Base-by-base conservation (phyloP, 2,329 filamentous ascomycete species). In the Massarina eburnea region DNA sequence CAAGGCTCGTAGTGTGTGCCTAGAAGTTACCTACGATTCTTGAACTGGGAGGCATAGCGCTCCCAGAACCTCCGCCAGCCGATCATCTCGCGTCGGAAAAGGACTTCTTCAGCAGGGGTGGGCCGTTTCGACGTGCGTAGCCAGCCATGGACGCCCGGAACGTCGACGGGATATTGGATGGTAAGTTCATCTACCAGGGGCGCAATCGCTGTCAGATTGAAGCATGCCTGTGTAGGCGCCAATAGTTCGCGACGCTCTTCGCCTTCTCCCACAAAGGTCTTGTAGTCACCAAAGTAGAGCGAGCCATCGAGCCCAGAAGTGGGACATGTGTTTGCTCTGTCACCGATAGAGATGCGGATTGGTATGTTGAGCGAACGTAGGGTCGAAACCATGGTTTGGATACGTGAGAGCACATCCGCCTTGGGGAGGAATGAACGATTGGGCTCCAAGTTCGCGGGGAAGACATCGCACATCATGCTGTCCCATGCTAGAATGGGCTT, bases 61-160 rank as follows among this genome's bases (percentile, higher is more conserved):
- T 54, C 52, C 67, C 67, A 70, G 53, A 69, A 70, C 20, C 62
- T 56, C 15, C 62, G 59, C 66, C 67, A 70, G 12, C 66, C 67
- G 20, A 53, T 55, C 54, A 58, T 62, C 41, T 70, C 66, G 36
- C 65, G 60, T 20, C 55, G 34, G 45, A 70, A 56, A 33, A 69
- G 57, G 17, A 48, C 41, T 24, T 49, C 54, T 41, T 70, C 66
- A 0, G 55, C 61, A 12, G 49, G 53, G 4, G 54, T 58, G 3
- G 58, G 51, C 4, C 55, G 50, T 19, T 59, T 64, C 12, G 54
- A 50, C 1, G 46, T 37, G 15, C 58, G 56, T 7, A 57, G 40
- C 59, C 56, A 66, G 43, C 63, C 57, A 7, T 54, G 51, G 1
- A 68, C 61, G 19, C 64, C 59, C 10, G 66, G 66, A 4, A 67